These are phyloP conservation scores for Pleurozium schreberi DNA, from an alignment of 225 moss, liverwort and hornwort genomes.

Conservation along the genomic window DNA sequence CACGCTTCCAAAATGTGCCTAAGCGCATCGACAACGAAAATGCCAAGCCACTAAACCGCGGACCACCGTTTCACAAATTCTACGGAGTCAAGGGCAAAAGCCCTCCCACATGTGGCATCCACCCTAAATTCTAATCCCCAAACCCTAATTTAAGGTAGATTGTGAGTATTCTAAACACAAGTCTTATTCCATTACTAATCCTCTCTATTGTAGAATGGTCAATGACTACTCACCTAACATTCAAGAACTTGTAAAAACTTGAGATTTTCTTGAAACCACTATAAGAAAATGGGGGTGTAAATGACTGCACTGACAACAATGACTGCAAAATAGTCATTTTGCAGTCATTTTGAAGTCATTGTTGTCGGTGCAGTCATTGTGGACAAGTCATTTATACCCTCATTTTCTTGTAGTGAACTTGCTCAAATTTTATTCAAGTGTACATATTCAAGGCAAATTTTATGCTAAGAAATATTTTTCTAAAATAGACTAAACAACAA, in stretches of 20 bases:
- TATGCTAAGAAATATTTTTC: accelerated
- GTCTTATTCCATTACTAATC: no score
- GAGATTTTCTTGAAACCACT: not conserved
- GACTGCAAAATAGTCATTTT: no score
- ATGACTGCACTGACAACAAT: no score
- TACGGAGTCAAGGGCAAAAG: not conserved
- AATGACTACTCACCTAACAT: not conserved
- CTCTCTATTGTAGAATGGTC: not conserved
- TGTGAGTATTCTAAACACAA: not conserved
- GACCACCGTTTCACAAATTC: conserved; percentile 18
- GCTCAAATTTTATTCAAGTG: not conserved
- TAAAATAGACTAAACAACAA: accelerated
- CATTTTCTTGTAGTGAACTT: no score
- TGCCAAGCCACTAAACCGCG: conserved; percentile 10
- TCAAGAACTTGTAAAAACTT: not conserved
- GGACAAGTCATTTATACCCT: no score
- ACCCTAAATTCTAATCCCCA: not conserved
- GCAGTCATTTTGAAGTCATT: no score
- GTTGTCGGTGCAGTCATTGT: no score
- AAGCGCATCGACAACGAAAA: conserved; percentile 43
- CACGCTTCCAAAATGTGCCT: conserved; percentile 21
- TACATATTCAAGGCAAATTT: not conserved
- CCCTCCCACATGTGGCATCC: not conserved
- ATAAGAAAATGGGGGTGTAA: no score
- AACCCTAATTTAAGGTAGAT: not conserved